Evolutionary conservation across 148 eudicot species (phyloP).

Genomic region (Talinum fruticosum): DNA sequence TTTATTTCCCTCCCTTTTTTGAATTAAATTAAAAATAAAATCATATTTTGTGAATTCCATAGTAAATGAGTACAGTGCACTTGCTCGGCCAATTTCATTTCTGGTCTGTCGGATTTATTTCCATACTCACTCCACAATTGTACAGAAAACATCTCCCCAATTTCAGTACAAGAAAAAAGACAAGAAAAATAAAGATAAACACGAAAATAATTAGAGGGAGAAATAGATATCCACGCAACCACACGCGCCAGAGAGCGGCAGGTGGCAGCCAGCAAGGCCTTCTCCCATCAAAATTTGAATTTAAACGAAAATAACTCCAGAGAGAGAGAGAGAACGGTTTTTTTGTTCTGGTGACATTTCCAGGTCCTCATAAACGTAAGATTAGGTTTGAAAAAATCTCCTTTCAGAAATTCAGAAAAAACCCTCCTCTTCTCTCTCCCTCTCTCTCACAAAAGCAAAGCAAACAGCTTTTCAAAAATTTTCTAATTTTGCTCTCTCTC

Average conservation of each 20-base stretch:
- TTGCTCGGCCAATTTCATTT: too few species aligned
- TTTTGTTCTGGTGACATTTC: neutral
- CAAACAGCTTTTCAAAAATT: conserved; percentile 2
- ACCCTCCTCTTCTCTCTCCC: neutral
- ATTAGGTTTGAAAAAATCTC: neutral
- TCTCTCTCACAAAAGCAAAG: neutral
- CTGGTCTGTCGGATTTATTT: too few species aligned
- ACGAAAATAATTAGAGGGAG: neutral
- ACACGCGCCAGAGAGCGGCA: neutral
- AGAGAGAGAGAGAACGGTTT: neutral
- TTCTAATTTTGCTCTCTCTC: neutral
- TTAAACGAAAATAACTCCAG: neutral
- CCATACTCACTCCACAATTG: too few species aligned
- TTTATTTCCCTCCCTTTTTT: too few species aligned
- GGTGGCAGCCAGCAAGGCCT: neutral
- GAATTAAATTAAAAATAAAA: too few species aligned
- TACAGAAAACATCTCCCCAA: too few species aligned
- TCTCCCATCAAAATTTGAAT: conserved; percentile 1
- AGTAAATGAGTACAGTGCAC: too few species aligned
- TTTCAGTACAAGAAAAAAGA: neutral
- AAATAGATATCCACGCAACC: neutral
- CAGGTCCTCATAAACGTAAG: conserved; percentile 11
- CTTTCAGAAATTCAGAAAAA: neutral
- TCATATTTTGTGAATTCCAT: too few species aligned
- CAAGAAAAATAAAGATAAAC: neutral